A percentile compares a stretch with the other conserved stretches of the same genome.
phyloP scores from a whole-genome alignment of 129 eudicot species.

The Gnaphalium uliginosum region DNA sequence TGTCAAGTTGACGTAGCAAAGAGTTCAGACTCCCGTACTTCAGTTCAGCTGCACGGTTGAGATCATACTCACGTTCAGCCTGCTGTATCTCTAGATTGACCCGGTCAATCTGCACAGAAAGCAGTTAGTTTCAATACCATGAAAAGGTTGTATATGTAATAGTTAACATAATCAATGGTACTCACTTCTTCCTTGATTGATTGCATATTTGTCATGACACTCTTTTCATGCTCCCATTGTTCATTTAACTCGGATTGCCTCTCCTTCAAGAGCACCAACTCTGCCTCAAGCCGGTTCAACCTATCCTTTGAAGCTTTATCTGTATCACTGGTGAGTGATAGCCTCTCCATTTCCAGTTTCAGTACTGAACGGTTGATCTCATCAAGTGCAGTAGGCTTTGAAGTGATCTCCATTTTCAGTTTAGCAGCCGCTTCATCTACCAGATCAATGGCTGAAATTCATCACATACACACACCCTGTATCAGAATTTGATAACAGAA shows the following conservation, averaged over 20 bases:
- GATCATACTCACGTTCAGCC: conserved; percentile 97
- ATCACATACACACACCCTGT: conserved; percentile 19
- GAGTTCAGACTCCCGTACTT: conserved; percentile 92
- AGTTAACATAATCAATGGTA: not conserved
- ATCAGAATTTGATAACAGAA: conserved; percentile 1
- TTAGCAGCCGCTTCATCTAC: conserved; percentile 99
- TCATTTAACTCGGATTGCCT: conserved; percentile 69
- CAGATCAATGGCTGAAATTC: conserved; percentile 80
- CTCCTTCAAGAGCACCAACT: conserved; percentile 73
- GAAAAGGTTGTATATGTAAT: not conserved
- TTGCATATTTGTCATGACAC: conserved; percentile 85
- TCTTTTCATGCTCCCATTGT: conserved; percentile 97
- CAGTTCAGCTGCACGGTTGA: conserved; percentile 96
- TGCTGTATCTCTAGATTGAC: conserved; percentile 91
- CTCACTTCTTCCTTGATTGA: conserved; percentile 94
- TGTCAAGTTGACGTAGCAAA: conserved; percentile 77
- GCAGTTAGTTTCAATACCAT: not conserved
- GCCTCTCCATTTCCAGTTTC: conserved; percentile 95
- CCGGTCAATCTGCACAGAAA: conserved; percentile 68
- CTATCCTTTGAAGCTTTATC: conserved; percentile 93
- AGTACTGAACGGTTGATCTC: conserved; percentile 87
- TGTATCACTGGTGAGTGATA: conserved; percentile 85
- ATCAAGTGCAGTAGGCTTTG: conserved; percentile 98
- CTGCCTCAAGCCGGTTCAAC: conserved; percentile 81
- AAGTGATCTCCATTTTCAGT: conserved; percentile 97